Evolutionary conservation across 768 basidiomycete species (phyloP).

Genomic region (Collybia mongolica): DNA sequence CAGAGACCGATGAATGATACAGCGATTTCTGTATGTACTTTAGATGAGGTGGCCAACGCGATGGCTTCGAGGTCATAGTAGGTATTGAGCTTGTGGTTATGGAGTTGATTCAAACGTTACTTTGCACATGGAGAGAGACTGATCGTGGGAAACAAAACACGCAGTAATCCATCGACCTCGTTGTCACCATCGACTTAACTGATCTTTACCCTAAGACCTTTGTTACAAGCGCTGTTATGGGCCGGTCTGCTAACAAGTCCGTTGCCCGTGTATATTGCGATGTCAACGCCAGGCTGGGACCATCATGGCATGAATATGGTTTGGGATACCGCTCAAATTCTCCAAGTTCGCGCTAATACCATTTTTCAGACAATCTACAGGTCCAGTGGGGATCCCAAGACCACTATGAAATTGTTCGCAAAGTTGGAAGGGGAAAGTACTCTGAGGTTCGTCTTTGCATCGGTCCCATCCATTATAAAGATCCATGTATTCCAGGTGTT

Average conservation of each 20-base stretch:
- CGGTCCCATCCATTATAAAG: constrained; percentile 3
- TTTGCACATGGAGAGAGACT: neutral
- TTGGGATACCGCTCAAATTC: constrained; percentile 18
- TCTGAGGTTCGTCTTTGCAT: constrained; percentile 64
- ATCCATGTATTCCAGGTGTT: constrained; percentile 60
- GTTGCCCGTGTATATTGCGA: constrained; percentile 86
- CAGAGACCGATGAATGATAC: constrained; percentile 60
- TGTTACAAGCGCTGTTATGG: constrained; percentile 45
- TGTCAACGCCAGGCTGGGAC: constrained; percentile 84
- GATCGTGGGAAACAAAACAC: no score
- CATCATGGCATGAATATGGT: constrained; percentile 98
- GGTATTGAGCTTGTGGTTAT: neutral
- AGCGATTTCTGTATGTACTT: constrained; percentile 49
- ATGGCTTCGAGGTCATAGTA: constrained; percentile 4
- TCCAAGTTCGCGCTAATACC: constrained; percentile 18
- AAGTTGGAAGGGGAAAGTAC: constrained; percentile 94
- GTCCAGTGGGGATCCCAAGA: constrained; percentile 98
- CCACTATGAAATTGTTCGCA: constrained; percentile 96
- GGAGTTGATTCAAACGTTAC: neutral
- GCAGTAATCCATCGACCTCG: no score
- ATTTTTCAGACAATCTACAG: constrained; percentile 79
- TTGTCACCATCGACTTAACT: neutral
- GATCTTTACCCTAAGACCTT: constrained; percentile 9
- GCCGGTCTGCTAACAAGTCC: constrained; percentile 70
- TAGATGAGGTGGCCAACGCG: constrained; percentile 45